A percentile compares a stretch with the other conserved stretches of the same genome.
phyloP scores from a whole-genome alignment of 2,329 filamentous ascomycete species.

The Ploettnerulaceae sp. region DNA sequence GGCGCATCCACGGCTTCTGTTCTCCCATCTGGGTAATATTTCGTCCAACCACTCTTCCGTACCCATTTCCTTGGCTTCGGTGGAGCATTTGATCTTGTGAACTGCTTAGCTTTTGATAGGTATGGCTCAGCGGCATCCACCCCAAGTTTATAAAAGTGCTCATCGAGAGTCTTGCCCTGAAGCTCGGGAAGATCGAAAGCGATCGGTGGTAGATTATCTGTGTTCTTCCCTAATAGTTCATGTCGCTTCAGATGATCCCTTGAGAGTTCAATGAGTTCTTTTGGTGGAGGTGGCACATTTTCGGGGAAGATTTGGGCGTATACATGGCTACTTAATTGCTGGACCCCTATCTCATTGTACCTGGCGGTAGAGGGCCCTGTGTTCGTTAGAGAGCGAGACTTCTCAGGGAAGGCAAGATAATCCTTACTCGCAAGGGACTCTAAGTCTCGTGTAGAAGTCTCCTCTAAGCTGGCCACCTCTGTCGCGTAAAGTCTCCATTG shows the following conservation, averaged over 20 bases:
- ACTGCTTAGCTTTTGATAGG: slow-evolving; percentile 67
- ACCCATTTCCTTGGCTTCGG: slow-evolving; percentile 67
- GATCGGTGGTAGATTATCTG: slow-evolving; percentile 69
- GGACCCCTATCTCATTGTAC: slow-evolving; percentile 89
- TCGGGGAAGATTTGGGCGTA: slow-evolving; percentile 76
- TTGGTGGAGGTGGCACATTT: slow-evolving; percentile 50
- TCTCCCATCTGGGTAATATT: slow-evolving; percentile 71
- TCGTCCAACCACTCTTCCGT: slow-evolving; percentile 84
- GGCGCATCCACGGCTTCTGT: slow-evolving; percentile 72
- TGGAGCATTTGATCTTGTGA: slow-evolving; percentile 58
- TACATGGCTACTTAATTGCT: slow-evolving; percentile 82
- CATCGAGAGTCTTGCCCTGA: slow-evolving; percentile 77
- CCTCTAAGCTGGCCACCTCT: slow-evolving; percentile 11
- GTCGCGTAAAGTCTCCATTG: slow-evolving; percentile 42
- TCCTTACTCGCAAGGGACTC: slow-evolving; percentile 20
- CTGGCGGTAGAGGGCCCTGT: slow-evolving; percentile 50
- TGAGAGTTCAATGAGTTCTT: slow-evolving; percentile 73
- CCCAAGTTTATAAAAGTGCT: slow-evolving; percentile 89
- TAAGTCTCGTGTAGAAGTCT: slow-evolving; percentile 1
- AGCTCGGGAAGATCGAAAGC: slow-evolving; percentile 80
- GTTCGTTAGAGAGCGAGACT: slow-evolving; percentile 10
- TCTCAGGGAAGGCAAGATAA: neutral
- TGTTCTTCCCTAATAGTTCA: slow-evolving; percentile 85
- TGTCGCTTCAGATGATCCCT: slow-evolving; percentile 79
- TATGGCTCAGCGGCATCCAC: slow-evolving; percentile 84